Conservation (phyloP, 2,329 filamentous ascomycete genomes). For the Penicillium frequentans region DNA sequence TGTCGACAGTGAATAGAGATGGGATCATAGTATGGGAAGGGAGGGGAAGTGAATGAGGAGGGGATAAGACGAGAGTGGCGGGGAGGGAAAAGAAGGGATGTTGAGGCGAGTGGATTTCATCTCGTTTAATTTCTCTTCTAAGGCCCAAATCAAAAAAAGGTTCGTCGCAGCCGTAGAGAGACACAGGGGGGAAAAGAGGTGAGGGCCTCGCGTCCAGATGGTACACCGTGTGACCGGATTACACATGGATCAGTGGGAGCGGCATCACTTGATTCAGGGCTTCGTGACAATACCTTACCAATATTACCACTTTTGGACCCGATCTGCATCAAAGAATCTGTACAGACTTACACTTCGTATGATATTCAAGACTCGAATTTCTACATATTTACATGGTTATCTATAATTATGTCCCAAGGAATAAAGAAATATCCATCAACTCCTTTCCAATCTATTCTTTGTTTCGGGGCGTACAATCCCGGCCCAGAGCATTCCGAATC, state of each 20-base stretch:
- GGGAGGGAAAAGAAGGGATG: slow-evolving; percentile 24
- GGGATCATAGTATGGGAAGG: slow-evolving; percentile 29
- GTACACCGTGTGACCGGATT: slow-evolving; percentile 8
- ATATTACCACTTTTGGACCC: slow-evolving; percentile 2
- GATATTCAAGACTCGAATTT: not conserved
- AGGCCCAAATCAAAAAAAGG: slow-evolving; percentile 4
- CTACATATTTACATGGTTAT: no score
- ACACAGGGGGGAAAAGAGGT: slow-evolving; percentile 6
- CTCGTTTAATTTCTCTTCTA: slow-evolving; percentile 19
- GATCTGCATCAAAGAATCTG: slow-evolving; percentile 1
- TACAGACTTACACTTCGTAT: not conserved
- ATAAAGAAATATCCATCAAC: not conserved
- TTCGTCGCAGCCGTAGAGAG: slow-evolving; percentile 10
- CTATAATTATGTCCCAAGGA: not conserved
- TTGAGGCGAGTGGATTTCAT: slow-evolving; percentile 25
- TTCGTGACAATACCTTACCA: slow-evolving; percentile 11
- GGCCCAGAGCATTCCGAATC: not conserved
- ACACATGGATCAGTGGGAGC: not conserved
- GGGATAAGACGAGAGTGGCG: slow-evolving; percentile 18
- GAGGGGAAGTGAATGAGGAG: slow-evolving; percentile 15
- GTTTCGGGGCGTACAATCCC: not conserved
- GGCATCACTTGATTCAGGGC: not conserved
- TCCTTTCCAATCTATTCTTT: not conserved
- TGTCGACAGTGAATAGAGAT: slow-evolving; percentile 25
- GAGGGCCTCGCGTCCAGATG: not conserved